phyloP scores from a whole-genome alignment of 257 asterid genomes.

The Jacaranda copaia region DNA sequence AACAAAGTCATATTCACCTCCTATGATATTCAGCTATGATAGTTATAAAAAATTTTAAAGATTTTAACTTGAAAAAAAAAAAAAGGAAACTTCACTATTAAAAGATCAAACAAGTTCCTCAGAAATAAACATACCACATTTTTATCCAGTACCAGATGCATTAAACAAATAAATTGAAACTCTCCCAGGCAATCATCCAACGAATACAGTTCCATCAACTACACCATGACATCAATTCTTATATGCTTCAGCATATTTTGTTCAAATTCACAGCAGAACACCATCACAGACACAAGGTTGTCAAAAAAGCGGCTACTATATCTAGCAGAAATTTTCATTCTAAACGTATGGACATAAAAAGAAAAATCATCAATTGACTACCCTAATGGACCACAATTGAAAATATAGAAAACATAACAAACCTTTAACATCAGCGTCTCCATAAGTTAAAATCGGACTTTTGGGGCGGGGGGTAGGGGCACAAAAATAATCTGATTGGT shows the following conservation, averaged over 20 bases:
- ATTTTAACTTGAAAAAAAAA: neutral
- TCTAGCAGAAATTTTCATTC: neutral
- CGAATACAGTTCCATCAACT: neutral
- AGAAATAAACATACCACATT: neutral
- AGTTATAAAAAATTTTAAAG: neutral
- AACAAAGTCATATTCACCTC: neutral
- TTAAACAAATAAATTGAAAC: neutral
- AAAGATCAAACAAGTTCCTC: neutral
- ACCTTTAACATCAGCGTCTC: neutral
- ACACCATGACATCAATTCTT: neutral
- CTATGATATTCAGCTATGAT: neutral
- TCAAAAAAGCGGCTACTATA: neutral
- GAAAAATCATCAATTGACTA: slow-evolving; percentile 1
- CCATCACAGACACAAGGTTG: neutral
- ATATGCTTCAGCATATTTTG: neutral
- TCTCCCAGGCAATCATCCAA: slow-evolving; percentile 3
- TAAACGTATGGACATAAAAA: neutral
- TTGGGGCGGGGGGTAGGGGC: no score
- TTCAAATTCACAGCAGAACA: slow-evolving; percentile 4
- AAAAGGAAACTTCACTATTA: neutral
- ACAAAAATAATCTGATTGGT: neutral
- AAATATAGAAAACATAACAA: neutral
- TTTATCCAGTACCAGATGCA: neutral
- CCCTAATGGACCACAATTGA: neutral
- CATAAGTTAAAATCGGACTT: neutral